Evolutionary conservation across 108 stramenopile genomes (phyloP).

Genomic region (Fragilariopsis cylindrus): DNA sequence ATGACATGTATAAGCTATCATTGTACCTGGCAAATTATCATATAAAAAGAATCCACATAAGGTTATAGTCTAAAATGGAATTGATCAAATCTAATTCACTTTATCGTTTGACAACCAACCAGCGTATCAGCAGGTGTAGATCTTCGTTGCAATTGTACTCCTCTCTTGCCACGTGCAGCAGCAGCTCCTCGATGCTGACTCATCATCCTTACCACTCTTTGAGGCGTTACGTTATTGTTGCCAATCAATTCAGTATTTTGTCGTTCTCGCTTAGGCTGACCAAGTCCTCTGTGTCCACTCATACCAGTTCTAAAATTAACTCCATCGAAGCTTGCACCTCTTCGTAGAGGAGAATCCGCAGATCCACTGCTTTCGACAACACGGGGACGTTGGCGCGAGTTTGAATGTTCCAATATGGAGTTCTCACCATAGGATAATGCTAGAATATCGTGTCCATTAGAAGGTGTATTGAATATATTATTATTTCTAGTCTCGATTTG

Average conservation of each 20-base stretch:
- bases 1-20: no score
- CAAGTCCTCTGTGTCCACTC: slow-evolving; percentile 47
- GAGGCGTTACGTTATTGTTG: neutral
- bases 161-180: neutral
- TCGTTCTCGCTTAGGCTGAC: slow-evolving; percentile 17
- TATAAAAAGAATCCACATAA: no score
- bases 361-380: slow-evolving; percentile 6
- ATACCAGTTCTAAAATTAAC: slow-evolving; percentile 60
- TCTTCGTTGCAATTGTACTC: neutral
- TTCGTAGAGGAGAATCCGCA: slow-evolving; percentile 18
- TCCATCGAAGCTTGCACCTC: slow-evolving; percentile 35
- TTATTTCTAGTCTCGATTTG: neutral
- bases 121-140: slow-evolving; percentile 2
- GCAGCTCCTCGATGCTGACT: slow-evolving; percentile 15
- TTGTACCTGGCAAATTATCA: no score
- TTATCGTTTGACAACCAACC: slow-evolving; percentile 4
- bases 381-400: neutral
- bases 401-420: neutral
- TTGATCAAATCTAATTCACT: no score
- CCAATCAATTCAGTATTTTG: neutral
- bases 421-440: neutral
- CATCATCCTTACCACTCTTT: slow-evolving; percentile 13
- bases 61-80: no score
- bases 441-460: neutral
- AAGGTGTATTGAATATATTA: slow-evolving; percentile 5